Evolutionary conservation across 2,329 filamentous ascomycete species (phyloP).

Genomic region (Phialocephala subalpina): DNA sequence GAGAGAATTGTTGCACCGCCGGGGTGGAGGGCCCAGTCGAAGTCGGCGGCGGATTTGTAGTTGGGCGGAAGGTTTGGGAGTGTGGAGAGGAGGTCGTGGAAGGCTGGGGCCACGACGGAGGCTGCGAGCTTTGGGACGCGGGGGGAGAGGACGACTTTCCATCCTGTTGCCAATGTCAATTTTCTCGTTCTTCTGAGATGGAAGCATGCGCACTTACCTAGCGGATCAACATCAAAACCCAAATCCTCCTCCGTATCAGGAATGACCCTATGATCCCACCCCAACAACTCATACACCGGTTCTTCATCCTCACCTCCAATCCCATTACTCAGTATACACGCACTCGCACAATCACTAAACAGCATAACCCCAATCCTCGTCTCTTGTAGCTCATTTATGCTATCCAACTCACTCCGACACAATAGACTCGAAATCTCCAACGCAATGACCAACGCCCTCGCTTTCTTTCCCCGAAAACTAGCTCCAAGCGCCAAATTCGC

Average conservation of each 20-base stretch:
- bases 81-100: conserved; percentile 60
- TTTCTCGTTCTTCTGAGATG: too few relatives aligned
- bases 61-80: conserved; percentile 53
- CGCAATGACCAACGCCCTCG: conserved; percentile 70
- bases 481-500: conserved; percentile 72
- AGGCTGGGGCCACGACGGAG: conserved; percentile 59
- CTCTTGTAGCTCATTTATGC: conserved; percentile 64
- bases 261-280: conserved; percentile 70
- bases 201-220: conserved; percentile 60
- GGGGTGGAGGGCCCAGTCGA: conserved; percentile 79
- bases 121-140: conserved; percentile 66
- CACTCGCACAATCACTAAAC: conserved; percentile 77
- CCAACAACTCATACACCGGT: conserved; percentile 65
- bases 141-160: conserved; percentile 72
- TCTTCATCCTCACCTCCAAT: conserved; percentile 53
- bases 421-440: conserved; percentile 69
- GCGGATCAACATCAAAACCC: conserved; percentile 70
- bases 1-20: conserved; percentile 73
- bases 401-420: conserved; percentile 71
- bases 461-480: conserved; percentile 63
- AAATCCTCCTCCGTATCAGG: conserved; percentile 69
- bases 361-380: conserved; percentile 71
- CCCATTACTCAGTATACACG: conserved; percentile 69
- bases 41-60: conserved; percentile 60
- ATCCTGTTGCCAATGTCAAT: conserved; percentile 50